A percentile compares a stretch with the other conserved stretches of the same genome.
phyloP scores from a whole-genome alignment of 176 grass and related monocot species.

The Oryza glumipatula region DNA sequence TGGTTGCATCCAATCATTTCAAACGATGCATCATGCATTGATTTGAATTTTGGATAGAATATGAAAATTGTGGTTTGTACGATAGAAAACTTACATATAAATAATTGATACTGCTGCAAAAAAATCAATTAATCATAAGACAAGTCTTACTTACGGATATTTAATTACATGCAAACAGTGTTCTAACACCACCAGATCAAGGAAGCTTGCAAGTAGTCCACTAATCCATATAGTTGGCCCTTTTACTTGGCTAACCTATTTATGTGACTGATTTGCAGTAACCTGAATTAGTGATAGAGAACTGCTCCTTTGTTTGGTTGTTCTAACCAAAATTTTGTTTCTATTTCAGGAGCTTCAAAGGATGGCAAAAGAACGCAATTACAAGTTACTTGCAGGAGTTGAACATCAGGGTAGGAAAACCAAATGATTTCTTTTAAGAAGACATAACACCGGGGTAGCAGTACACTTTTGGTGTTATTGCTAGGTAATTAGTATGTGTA shows the following conservation, averaged over 20 bases:
- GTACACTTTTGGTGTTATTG: neutral
- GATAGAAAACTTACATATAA: too few species aligned
- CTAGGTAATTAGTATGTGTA: neutral
- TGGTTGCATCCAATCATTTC: neutral
- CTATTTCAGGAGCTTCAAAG: slow-evolving; percentile 61
- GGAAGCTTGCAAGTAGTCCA: neutral
- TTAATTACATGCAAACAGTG: neutral
- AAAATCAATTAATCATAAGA: neutral
- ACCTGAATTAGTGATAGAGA: neutral
- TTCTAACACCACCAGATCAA: neutral
- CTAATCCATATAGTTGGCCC: neutral
- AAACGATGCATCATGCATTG: neutral
- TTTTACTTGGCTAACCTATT: neutral
- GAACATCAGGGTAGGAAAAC: slow-evolving; percentile 62
- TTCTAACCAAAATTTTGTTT: neutral
- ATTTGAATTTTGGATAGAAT: neutral
- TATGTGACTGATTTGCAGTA: neutral
- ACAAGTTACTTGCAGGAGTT: slow-evolving; percentile 55
- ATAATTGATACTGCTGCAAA: neutral
- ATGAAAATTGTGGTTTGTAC: neutral
- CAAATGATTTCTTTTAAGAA: slow-evolving; percentile 51
- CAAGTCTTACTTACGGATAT: neutral
- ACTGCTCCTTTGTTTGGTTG: neutral
- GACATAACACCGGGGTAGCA: neutral
- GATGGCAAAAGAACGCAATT: slow-evolving; percentile 68